Evolutionary conservation across 2,329 filamentous ascomycete species (phyloP), one percentile per base, ranked within the genome.

Genomic region (Fusarium graminum): DNA sequence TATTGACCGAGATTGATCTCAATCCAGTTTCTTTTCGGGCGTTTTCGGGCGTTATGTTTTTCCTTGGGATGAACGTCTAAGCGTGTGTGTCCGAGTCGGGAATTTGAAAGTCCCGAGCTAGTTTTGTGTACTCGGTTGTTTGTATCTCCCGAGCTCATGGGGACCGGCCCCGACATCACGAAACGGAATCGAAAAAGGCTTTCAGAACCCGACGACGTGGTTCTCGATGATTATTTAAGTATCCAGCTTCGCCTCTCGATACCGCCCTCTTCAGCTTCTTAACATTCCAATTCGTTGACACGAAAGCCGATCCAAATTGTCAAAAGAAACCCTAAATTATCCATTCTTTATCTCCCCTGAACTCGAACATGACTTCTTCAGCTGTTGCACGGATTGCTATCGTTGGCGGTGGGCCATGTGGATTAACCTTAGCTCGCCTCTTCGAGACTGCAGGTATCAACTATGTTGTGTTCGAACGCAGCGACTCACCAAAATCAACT

Each of bases 341-440:
- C 19, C 4, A 7, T 9, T 43, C 29, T 28, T 17, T 11, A 9
- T n/a, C 10, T 43, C 12, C 2, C 3, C 12, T 28, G 10, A 2
- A 12, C 17, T 22, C 1, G 2, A 16, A 7, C 0, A 57, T 57
- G 53, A 12, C 16, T 10, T 0, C 14, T 2, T 22, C 53, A 32
- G 5, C 17, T 2, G 1, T 44, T 25, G 30, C 49, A 16, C 53
- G 47, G 14, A 57, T 57, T 4, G 53, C 49, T 3, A 54, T 57
- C 4, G 14, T 57, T 6, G 53, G 53, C 26, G 53, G 53, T 4
- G 53, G 53, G 4, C 49, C 40, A 16, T 57, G 53, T 9, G 53
- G 53, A 2, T 13, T 57, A 1, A 57, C 32, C 2, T 1, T 57
- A 8, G 53, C 53, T 7, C 53, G 49, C 22, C 30, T 57, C 1